Base-by-base conservation (phyloP, 192 early-diverging fungal genomes). In the Chytriomyces hyalinus region DNA sequence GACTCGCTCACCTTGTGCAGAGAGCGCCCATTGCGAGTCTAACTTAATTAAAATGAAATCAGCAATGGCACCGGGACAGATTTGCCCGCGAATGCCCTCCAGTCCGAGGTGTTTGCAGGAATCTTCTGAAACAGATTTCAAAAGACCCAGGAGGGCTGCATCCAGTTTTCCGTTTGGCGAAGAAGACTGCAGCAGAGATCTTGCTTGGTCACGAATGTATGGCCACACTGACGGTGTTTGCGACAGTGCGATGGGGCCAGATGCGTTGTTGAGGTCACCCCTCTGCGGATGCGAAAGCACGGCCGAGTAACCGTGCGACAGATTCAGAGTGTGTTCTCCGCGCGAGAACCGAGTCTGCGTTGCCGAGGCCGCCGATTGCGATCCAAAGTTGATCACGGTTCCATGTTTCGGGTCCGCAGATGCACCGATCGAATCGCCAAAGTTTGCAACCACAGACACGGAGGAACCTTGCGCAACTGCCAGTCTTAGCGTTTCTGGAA, bases 41-140 rank as follows among this genome's bases (percentile, higher is more conserved):
- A 83, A 13, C 65, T 73, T 77, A 10, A 83, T 36, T 24, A 83
- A 50, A 7, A 80, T 62, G n/a, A 83, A 53, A 60, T 83, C 77
- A 47, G 78, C 73, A 44, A 57, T 60, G 6, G 60, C 64, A 46
- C 75, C 77, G 1, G 20, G 50, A 11, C 15, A 65, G 43, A 79
- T 67, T 17, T 50, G n/a, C 6, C 72, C 50, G 3, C 68, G 24
- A 26, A 17, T n/a, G n/a, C 45, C 65, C 17, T 59, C 66, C 57
- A 79, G 28, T 6, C 78, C 75, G 6, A 83, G 44, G 9, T 43
- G 5, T 7, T 49, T 49, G 22, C 61, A 74, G 8, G 80, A 74
- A n/a, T 24, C 15, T 6, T 17, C 15, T 9, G 80, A 57, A 47
- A 77, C 75, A 44, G n/a, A 17, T 43, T 71, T 44, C 36, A 77